phyloP scores from a whole-genome alignment of 208 protist species.

The Ichthyophonus hoferi region DNA sequence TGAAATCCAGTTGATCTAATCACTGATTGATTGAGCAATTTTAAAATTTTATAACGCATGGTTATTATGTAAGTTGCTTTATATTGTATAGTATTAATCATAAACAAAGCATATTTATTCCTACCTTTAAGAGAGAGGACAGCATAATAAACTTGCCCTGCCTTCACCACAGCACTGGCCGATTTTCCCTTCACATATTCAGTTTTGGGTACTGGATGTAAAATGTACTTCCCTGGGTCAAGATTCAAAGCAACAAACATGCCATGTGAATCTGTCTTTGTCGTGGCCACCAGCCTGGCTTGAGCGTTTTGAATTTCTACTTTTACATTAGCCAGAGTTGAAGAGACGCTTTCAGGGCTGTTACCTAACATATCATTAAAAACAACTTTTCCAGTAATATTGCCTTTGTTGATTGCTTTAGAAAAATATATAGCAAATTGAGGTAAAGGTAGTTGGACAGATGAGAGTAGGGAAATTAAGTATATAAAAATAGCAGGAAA shows the following conservation, averaged over 20 bases:
- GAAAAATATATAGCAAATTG: too few relatives aligned
- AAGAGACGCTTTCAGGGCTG: not conserved
- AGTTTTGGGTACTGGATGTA: not conserved
- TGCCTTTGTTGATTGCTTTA: too few relatives aligned
- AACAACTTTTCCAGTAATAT: not conserved
- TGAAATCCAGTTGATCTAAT: too few relatives aligned
- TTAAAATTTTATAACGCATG: too few relatives aligned
- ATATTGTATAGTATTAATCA: too few relatives aligned
- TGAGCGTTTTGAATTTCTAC: not conserved
- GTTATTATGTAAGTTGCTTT: too few relatives aligned
- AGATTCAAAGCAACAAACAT: not conserved
- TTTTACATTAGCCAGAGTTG: not conserved
- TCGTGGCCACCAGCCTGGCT: not conserved
- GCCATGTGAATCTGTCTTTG: not conserved
- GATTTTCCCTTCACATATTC: not conserved
- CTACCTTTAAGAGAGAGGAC: not conserved
- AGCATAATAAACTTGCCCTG: not conserved
- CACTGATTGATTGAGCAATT: too few relatives aligned
- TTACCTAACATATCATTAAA: not conserved
- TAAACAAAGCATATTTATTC: too few relatives aligned
- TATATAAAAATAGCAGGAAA: too few relatives aligned
- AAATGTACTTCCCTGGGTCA: not conserved
- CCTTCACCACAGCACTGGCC: not conserved
- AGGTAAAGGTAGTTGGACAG: too few relatives aligned
- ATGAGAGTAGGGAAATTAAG: too few relatives aligned